Evolutionary conservation across 2,329 filamentous ascomycete genomes (phyloP).

Genomic region (Claviceps capensis): DNA sequence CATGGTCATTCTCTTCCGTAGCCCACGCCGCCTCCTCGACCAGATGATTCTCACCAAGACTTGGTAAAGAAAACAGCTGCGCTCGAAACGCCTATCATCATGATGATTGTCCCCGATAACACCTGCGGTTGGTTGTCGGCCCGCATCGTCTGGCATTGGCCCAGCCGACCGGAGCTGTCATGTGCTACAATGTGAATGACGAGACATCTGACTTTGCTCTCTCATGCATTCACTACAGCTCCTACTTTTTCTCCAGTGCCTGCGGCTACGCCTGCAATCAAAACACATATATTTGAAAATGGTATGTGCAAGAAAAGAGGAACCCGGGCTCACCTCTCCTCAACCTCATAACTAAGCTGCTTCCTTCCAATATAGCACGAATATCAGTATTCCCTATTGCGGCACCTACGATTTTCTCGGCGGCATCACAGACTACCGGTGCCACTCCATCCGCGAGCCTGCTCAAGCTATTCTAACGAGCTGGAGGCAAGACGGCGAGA

Average conservation of each 20-base stretch:
- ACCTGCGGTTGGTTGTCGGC: conserved; percentile 36
- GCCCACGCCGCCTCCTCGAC: conserved; percentile 22
- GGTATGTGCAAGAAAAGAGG: conserved; percentile 17
- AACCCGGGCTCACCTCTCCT: neutral
- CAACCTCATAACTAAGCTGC: neutral
- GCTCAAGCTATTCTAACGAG: conserved; percentile 26
- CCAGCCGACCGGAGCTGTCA: conserved; percentile 22
- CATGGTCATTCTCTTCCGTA: conserved; percentile 23
- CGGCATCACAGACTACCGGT: conserved; percentile 31
- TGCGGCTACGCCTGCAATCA: conserved; percentile 27
- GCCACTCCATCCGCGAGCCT: conserved; percentile 20
- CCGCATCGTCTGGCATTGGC: conserved; percentile 24
- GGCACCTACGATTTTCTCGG: conserved; percentile 29
- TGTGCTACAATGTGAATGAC: conserved; percentile 18
- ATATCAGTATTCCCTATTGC: conserved; percentile 24
- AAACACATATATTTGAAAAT: conserved; percentile 31
- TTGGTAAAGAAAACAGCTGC: neutral
- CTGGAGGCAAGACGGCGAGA: conserved; percentile 20
- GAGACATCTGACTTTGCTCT: conserved; percentile 20
- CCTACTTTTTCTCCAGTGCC: conserved; percentile 19
- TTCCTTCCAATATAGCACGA: conserved; percentile 19
- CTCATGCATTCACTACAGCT: conserved; percentile 25
- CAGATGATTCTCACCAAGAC: conserved; percentile 16
- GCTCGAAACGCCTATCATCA: conserved; percentile 11
- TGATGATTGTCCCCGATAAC: conserved; percentile 30